Percentiles rank a stretch among this genome's conserved stretches.
phyloP scores from a whole-genome alignment of 2,329 filamentous ascomycete genomes.

The Meredithiella fracta region DNA sequence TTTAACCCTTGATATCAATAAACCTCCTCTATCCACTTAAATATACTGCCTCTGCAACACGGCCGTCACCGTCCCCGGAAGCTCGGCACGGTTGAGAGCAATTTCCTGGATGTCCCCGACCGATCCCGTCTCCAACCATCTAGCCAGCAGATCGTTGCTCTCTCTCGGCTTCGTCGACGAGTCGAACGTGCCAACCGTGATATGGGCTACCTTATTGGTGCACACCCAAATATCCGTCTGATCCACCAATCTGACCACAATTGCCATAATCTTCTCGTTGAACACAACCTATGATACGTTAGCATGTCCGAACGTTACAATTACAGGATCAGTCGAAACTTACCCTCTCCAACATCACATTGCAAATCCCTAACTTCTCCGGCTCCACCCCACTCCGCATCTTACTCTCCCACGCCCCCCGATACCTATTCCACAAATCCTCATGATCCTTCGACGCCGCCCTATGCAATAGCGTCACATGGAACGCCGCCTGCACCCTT shows the following conservation, averaged over 20 bases:
- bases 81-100: background rate
- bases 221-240: constrained; percentile 45
- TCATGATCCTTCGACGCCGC: constrained; percentile 42
- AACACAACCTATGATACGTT: constrained; percentile 47
- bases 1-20: background rate
- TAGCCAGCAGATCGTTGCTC: constrained; percentile 67
- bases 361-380: constrained; percentile 41
- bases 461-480: constrained; percentile 85
- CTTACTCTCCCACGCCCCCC: constrained; percentile 36
- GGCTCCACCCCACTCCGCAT: constrained; percentile 21
- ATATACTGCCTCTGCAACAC: constrained; percentile 1
- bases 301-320: background rate
- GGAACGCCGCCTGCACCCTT: constrained; percentile 72
- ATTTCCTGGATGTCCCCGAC: constrained; percentile 16
- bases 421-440: constrained; percentile 62
- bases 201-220: constrained; percentile 64
- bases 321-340: constrained; percentile 15
- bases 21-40: background rate
- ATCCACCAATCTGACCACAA: constrained; percentile 60
- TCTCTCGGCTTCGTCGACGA: constrained; percentile 73
- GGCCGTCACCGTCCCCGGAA: background rate
- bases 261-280: constrained; percentile 76
- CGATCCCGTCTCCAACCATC: constrained; percentile 49
- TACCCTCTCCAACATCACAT: constrained; percentile 45
- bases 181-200: constrained; percentile 74